A percentile compares a stretch with the other conserved stretches of the same genome.
These are phyloP conservation scores for Blastobotrys robertii DNA, from an alignment of 805 yeast species.

Conservation along the genomic window DNA sequence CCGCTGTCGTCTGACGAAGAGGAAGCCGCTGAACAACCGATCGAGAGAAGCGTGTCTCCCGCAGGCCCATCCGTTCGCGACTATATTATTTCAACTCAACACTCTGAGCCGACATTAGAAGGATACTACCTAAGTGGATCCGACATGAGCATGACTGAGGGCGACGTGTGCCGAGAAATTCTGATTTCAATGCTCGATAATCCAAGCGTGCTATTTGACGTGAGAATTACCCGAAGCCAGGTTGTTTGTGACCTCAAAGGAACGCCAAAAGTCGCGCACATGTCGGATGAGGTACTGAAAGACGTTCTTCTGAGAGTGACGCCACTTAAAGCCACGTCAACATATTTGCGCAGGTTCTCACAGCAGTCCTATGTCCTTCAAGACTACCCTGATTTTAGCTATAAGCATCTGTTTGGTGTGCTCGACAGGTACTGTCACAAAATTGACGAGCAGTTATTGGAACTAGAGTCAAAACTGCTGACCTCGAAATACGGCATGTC, in stretches of 20 bases:
- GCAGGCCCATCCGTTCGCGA: too few species aligned
- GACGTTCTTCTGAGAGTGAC: constrained; percentile 5
- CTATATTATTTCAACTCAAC: too few species aligned
- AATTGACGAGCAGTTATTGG: constrained; percentile 5
- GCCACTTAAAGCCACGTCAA: constrained; percentile 3
- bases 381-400: constrained; percentile 7
- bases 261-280: neutral
- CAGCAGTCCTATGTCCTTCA: constrained; percentile 3
- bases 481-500: neutral
- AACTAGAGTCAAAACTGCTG: constrained; percentile 6
- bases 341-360: constrained; percentile 8
- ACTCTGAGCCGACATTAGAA: too few species aligned
- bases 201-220: too few species aligned
- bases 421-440: constrained; percentile 3
- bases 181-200: neutral
- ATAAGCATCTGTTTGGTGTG: constrained; percentile 6
- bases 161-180: neutral
- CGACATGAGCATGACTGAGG: too few species aligned
- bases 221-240: too few species aligned
- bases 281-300: neutral
- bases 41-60: neutral
- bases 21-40: constrained; percentile 1
- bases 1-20: constrained; percentile 4
- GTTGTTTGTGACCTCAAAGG: too few species aligned
- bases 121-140: too few species aligned